Percentiles rank a stretch among this genome's conserved stretches.
phyloP scores from a whole-genome alignment of 2,329 filamentous ascomycete species.

The Dothistroma pini region DNA sequence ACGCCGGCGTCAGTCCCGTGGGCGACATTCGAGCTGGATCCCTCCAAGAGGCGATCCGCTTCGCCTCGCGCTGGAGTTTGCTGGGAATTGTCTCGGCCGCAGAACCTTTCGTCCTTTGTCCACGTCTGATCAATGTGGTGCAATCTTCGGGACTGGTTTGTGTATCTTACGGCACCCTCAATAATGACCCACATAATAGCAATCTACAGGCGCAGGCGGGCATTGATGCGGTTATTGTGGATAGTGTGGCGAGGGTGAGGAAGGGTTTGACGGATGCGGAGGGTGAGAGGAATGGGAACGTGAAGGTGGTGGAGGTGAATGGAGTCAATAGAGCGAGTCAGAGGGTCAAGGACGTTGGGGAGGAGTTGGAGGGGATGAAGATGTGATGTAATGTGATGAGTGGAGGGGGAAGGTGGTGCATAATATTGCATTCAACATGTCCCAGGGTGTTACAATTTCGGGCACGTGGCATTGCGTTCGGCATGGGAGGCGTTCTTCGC shows the following conservation, averaged over 20 bases:
- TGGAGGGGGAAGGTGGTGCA: not conserved
- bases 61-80: conserved; percentile 91
- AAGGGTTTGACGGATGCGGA: conserved; percentile 69
- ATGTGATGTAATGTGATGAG: not conserved
- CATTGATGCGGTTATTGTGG: conserved; percentile 96
- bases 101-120: conserved; percentile 83
- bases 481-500: not conserved
- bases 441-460: not conserved
- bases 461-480: not conserved
- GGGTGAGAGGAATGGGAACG: conserved; percentile 6
- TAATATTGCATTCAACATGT: not conserved
- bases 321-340: not conserved
- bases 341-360: not conserved
- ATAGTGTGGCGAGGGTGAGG: conserved; percentile 87
- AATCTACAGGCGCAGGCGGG: conserved; percentile 91
- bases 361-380: not conserved
- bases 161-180: conserved; percentile 86
- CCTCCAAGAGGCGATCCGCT: conserved; percentile 91
- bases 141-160: conserved; percentile 93
- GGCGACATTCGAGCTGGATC: conserved; percentile 88
- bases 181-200: conserved; percentile 83
- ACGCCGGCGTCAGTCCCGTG: conserved; percentile 75
- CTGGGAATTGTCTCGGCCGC: conserved; percentile 88
- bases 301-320: not conserved
- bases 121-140: conserved; percentile 82